phyloP scores from a whole-genome alignment of 2,329 filamentous ascomycete genomes.

The Ascosphaera aggregata region DNA sequence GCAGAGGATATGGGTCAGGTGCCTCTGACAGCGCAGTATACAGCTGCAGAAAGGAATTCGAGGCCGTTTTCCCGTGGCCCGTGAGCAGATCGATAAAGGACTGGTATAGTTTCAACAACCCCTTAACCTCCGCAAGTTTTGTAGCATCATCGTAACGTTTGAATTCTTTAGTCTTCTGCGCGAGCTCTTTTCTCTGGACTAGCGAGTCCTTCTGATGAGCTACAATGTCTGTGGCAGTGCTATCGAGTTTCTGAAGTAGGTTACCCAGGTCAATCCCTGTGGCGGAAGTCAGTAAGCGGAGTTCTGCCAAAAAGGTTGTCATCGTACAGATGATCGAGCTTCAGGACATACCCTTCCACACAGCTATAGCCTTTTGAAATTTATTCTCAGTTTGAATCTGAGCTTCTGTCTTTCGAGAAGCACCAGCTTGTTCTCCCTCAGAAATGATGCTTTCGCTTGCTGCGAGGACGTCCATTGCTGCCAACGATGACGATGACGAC shows the following conservation, averaged over 20 bases:
- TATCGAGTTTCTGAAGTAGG: constrained; percentile 67
- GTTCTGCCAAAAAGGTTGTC: not conserved
- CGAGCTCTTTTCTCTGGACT: constrained; percentile 84
- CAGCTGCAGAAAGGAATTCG: constrained; percentile 75
- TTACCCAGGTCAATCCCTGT: constrained; percentile 67
- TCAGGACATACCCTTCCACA: constrained; percentile 59
- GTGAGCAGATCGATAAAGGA: constrained; percentile 91
- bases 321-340: constrained; percentile 2
- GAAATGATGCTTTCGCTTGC: constrained; percentile 17
- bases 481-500: no score
- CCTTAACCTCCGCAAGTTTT: constrained; percentile 76
- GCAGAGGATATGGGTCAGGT: constrained; percentile 83
- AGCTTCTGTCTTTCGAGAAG: constrained; percentile 8
- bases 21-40: constrained; percentile 90
- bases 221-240: constrained; percentile 86
- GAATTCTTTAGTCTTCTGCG: constrained; percentile 98
- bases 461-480: constrained; percentile 21
- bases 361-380: constrained; percentile 86
- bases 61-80: constrained; percentile 85
- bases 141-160: constrained; percentile 73
- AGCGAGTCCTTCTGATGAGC: constrained; percentile 86
- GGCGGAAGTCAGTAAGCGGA: constrained; percentile 2
- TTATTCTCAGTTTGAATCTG: constrained; percentile 50
- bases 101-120: constrained; percentile 81
- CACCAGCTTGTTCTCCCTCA: constrained; percentile 7